A percentile compares a stretch with the other conserved stretches of the same genome.
Evolutionary conservation across 2,329 filamentous ascomycete species (phyloP).

Genomic region (Colletotrichum truncatum): DNA sequence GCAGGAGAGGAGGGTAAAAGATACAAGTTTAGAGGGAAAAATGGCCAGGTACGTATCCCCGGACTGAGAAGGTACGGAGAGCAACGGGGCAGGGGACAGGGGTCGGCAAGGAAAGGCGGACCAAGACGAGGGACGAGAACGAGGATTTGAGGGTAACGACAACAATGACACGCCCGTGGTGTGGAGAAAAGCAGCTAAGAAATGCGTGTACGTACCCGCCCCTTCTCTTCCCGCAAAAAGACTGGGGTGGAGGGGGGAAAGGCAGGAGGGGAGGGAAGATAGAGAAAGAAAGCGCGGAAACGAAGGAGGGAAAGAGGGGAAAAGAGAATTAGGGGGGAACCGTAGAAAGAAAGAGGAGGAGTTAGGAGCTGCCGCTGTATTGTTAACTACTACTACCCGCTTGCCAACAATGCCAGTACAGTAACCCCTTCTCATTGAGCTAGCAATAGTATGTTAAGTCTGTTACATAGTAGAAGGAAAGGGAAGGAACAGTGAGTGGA

Average conservation of each 20-base stretch:
- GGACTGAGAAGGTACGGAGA: background rate
- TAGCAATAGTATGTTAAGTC: background rate
- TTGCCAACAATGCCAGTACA: too few relatives aligned
- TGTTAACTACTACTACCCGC: too few relatives aligned
- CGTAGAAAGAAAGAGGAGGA: conserved; percentile 12
- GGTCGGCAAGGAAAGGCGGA: background rate
- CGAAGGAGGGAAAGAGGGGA: conserved; percentile 3
- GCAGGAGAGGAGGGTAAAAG: conserved; percentile 4
- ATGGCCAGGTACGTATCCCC: too few relatives aligned
- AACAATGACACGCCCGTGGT: conserved; percentile 13
- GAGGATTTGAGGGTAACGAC: background rate
- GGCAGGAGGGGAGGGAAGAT: background rate
- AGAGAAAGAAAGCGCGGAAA: background rate
- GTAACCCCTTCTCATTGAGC: background rate
- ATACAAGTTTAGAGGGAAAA: too few relatives aligned
- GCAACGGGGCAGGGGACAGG: background rate
- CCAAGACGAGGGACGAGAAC: background rate
- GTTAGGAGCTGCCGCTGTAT: too few relatives aligned
- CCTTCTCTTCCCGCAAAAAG: conserved; percentile 10
- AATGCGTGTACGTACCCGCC: background rate
- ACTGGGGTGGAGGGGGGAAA: background rate
- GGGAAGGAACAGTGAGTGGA: background rate
- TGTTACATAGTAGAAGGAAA: too few relatives aligned
- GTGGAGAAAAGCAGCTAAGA: conserved; percentile 6
- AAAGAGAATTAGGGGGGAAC: conserved; percentile 32